Evolutionary conservation across 306 rosid species (phyloP).

Genomic region (Cicer judaicum): DNA sequence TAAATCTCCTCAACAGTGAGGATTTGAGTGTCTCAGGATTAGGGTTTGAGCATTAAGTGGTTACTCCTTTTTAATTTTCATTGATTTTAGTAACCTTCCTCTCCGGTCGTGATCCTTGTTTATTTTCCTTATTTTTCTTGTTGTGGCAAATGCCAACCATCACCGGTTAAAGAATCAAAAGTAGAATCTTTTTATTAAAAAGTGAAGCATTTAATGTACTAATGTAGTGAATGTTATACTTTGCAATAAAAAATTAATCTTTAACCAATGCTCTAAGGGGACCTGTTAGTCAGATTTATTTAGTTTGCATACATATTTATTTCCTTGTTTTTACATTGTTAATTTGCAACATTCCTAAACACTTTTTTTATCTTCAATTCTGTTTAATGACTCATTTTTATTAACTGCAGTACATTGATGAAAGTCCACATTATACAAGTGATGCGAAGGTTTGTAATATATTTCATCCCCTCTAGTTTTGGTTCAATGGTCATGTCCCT

Average conservation of each 20-base stretch:
- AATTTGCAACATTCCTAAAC: conserved; percentile 8
- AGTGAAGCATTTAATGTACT: background rate
- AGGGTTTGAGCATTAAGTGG: background rate
- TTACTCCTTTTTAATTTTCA: background rate
- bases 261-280: background rate
- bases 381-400: conserved; percentile 31
- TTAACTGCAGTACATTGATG: conserved; percentile 51
- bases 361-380: conserved; percentile 34
- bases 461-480: conserved; percentile 25
- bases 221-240: background rate
- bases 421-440: conserved; percentile 55
- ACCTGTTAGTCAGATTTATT: background rate
- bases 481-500: conserved; percentile 16
- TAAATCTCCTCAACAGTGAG: background rate
- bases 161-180: background rate
- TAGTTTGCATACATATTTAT: conserved; percentile 4
- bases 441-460: conserved; percentile 51
- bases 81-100: conserved; percentile 18
- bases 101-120: background rate
- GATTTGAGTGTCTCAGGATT: background rate
- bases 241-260: background rate
- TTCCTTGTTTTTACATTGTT: background rate
- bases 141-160: background rate
- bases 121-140: background rate
- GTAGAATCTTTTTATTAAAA: background rate